These are phyloP conservation scores for Xylaria sp. DNA, from an alignment of 2,329 filamentous ascomycete genomes.

Conservation along the genomic window DNA sequence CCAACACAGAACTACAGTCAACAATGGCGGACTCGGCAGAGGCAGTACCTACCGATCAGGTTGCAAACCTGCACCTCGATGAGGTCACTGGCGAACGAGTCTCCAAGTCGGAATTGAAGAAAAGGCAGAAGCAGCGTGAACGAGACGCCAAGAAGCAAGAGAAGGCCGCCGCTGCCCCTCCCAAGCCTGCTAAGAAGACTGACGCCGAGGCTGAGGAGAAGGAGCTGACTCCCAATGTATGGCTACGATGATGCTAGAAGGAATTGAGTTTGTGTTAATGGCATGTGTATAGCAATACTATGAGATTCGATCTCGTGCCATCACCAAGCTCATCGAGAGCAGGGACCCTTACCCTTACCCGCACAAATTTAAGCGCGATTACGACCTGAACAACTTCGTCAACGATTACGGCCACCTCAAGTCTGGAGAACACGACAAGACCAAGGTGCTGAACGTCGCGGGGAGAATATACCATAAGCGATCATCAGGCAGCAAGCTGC, in stretches of 20 bases:
- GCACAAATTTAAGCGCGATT: slow-evolving; percentile 88
- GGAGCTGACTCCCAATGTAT: slow-evolving; percentile 74
- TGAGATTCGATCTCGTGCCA: slow-evolving; percentile 84
- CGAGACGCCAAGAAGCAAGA: slow-evolving; percentile 86
- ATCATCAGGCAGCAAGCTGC: slow-evolving; percentile 77
- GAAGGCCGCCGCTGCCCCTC: slow-evolving; percentile 72
- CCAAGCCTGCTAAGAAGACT: slow-evolving; percentile 61
- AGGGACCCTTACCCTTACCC: slow-evolving; percentile 82
- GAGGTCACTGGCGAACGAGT: slow-evolving; percentile 88
- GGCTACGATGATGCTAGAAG: slow-evolving; percentile 34
- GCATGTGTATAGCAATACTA: slow-evolving; percentile 65
- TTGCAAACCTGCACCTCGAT: slow-evolving; percentile 81
- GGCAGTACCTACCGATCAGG: slow-evolving; percentile 51
- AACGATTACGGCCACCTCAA: slow-evolving; percentile 78
- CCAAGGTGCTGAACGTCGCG: slow-evolving; percentile 75
- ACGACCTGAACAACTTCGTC: slow-evolving; percentile 79
- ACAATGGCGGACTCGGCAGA: slow-evolving; percentile 35
- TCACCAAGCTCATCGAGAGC: slow-evolving; percentile 74
- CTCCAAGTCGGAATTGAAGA: slow-evolving; percentile 91
- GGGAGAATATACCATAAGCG: slow-evolving; percentile 91
- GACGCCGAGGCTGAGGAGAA: slow-evolving; percentile 61
- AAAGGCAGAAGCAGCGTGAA: slow-evolving; percentile 87
- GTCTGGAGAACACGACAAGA: slow-evolving; percentile 81
- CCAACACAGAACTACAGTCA: not conserved
- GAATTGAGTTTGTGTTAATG: slow-evolving; percentile 1